A percentile compares a stretch with the other conserved stretches of the same genome.
Conservation (phyloP, 192 early-diverging fungal species). For the Mortierella antarctica region DNA sequence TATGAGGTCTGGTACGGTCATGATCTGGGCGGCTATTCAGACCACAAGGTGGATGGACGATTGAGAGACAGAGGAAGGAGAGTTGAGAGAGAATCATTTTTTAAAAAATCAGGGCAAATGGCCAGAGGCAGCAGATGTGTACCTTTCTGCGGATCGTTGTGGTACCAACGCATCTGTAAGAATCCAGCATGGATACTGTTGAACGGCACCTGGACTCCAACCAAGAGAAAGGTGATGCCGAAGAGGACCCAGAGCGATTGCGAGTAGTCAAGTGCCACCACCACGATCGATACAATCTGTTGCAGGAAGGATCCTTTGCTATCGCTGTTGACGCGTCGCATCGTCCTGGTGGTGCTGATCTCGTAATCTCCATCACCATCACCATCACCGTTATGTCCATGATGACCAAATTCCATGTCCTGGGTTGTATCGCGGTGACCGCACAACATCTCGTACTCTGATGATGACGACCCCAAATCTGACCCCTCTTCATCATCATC, state of each 20-base stretch:
- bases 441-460: too few relatives aligned
- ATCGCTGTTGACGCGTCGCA: background rate
- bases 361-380: too few relatives aligned
- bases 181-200: conserved; percentile 71
- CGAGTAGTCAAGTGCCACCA: conserved; percentile 15
- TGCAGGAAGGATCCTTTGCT: background rate
- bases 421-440: too few relatives aligned
- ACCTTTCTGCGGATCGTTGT: conserved; percentile 61
- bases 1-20: conserved; percentile 66
- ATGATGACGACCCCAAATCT: too few relatives aligned
- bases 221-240: conserved; percentile 57
- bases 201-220: conserved; percentile 68
- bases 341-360: too few relatives aligned
- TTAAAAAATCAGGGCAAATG: conserved; percentile 1
- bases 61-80: background rate
- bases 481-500: background rate
- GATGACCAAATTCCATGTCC: too few relatives aligned
- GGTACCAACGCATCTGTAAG: conserved; percentile 68
- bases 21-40: conserved; percentile 61
- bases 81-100: conserved; percentile 1
- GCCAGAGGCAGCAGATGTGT: background rate
- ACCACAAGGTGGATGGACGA: background rate
- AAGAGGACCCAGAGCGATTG: conserved; percentile 66
- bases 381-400: too few relatives aligned
- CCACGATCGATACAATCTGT: conserved; percentile 2